phyloP scores from a whole-genome alignment of 2,329 filamentous ascomycete species.

The Zasmidium angulare region DNA sequence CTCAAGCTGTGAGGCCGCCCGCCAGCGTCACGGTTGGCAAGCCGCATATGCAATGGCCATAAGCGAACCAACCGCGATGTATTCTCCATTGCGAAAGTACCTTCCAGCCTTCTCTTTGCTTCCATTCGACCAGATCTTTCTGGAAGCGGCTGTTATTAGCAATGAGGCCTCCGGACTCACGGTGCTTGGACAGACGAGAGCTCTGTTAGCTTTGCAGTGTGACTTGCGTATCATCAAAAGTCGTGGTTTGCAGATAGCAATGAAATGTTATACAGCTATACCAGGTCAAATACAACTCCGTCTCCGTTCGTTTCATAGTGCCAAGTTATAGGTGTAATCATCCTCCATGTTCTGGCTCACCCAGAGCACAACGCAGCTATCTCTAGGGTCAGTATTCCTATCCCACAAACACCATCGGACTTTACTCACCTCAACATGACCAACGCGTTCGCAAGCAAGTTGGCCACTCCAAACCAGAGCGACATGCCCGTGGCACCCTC shows the following conservation, averaged over 20 bases:
- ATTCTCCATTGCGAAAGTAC: background rate
- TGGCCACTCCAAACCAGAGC: conserved; percentile 67
- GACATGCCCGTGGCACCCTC: conserved; percentile 60
- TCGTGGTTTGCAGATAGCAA: background rate
- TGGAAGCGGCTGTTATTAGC: too few species aligned
- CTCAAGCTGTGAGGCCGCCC: background rate
- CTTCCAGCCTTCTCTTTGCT: background rate
- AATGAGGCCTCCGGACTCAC: too few species aligned
- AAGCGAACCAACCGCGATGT: background rate
- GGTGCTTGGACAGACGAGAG: background rate
- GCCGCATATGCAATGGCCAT: background rate
- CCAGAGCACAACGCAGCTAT: conserved; percentile 65
- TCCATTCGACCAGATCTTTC: background rate
- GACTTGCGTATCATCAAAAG: too few species aligned
- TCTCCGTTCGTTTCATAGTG: conserved; percentile 47
- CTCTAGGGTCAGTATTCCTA: conserved; percentile 29
- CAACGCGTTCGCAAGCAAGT: conserved; percentile 63
- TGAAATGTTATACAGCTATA: background rate
- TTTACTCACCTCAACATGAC: conserved; percentile 64
- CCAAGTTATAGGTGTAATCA: conserved; percentile 69
- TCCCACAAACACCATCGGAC: background rate
- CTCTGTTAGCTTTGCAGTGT: too few species aligned
- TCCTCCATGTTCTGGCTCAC: conserved; percentile 72
- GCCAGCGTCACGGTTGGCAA: background rate
- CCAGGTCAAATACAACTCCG: background rate